Evolutionary conservation across 345 rosid species (phyloP).

Genomic region (Gossypium mustelinum): DNA sequence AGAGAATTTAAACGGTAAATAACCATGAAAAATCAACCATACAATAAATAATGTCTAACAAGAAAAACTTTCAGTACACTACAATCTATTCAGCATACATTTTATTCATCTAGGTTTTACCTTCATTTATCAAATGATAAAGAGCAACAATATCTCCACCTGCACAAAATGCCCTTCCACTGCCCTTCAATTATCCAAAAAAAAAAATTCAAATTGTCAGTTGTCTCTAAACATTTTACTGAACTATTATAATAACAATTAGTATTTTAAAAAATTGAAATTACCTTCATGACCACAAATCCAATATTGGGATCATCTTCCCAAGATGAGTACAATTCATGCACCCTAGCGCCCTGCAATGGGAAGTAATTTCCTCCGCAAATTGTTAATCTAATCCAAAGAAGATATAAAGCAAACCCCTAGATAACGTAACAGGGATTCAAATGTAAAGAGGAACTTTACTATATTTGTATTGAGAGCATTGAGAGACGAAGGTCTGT

Average conservation of each 20-base stretch:
- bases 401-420: conserved; percentile 5
- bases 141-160: conserved; percentile 50
- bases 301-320: conserved; percentile 60
- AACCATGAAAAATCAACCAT: not conserved
- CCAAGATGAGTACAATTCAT: conserved; percentile 71
- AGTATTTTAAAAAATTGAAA: not conserved
- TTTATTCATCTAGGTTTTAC: conserved; percentile 25
- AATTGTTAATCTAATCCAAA: not conserved
- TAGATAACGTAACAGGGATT: not conserved
- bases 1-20: conserved; percentile 5
- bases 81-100: not conserved
- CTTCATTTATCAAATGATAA: conserved; percentile 35
- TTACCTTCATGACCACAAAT: conserved; percentile 10
- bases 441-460: conserved; percentile 11
- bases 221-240: not conserved
- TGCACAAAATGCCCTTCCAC: conserved; percentile 94
- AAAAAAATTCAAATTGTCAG: conserved; percentile 5
- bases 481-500: conserved; percentile 77
- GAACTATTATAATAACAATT: not conserved
- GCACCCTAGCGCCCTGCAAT: conserved; percentile 53
- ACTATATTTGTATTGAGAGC: conserved; percentile 80
- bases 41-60: not conserved
- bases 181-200: conserved; percentile 21
- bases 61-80: not conserved
- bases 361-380: not conserved